Conservation (phyloP, 2,329 filamentous ascomycete species). For the Penicillium sp. region DNA sequence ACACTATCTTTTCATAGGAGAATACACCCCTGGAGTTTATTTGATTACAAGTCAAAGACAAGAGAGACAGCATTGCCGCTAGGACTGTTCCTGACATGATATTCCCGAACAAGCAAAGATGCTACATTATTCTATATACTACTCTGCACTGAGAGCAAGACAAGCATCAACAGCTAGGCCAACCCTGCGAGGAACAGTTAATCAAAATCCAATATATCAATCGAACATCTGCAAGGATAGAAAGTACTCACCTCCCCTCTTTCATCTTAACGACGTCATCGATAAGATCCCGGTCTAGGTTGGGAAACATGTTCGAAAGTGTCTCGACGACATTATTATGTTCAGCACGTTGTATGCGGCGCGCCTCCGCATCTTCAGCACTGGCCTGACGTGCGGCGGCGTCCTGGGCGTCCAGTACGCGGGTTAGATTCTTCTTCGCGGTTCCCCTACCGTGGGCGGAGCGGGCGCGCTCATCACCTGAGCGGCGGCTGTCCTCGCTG, state of each 20-base stretch:
- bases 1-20: not conserved
- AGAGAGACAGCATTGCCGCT: not conserved
- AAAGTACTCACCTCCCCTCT: constrained; percentile 66
- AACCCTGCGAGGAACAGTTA: constrained; percentile 48
- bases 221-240: not conserved
- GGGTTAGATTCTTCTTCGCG: constrained; percentile 25
- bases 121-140: constrained; percentile 16
- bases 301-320: constrained; percentile 90
- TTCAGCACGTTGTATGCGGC: constrained; percentile 71
- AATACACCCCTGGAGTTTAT: not conserved
- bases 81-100: not conserved
- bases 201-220: not conserved
- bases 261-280: constrained; percentile 95
- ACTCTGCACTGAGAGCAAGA: constrained; percentile 55
- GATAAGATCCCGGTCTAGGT: constrained; percentile 86
- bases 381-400: constrained; percentile 83
- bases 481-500: constrained; percentile 24
- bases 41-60: not conserved
- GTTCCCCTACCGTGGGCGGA: constrained; percentile 6
- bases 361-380: constrained; percentile 78
- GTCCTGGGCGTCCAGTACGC: constrained; percentile 64
- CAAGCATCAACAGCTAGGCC: constrained; percentile 79
- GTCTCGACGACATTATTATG: constrained; percentile 90
- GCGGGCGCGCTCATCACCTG: constrained; percentile 19
- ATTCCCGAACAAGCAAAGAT: constrained; percentile 1